Conservation (phyloP, 306 rosid species). For the Cyamopsis tetragonoloba region DNA sequence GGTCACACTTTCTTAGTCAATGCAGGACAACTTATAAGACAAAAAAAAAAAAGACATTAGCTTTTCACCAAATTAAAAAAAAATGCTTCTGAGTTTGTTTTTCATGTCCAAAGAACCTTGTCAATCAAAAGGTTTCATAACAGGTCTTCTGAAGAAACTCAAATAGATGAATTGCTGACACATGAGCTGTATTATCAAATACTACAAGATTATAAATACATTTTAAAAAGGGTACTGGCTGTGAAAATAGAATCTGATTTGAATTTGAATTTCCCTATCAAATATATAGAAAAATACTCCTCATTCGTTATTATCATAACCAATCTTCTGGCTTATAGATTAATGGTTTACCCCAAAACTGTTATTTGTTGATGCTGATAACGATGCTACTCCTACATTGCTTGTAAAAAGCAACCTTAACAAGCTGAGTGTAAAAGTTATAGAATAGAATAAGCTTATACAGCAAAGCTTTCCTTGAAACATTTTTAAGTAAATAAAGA, state of each 20-base stretch:
- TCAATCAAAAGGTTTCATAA: background rate
- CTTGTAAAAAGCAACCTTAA: slow-evolving; percentile 18
- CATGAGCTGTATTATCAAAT: background rate
- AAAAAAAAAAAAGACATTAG: background rate
- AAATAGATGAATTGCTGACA: slow-evolving; percentile 5
- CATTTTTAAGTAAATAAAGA: slow-evolving; percentile 14
- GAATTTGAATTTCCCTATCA: background rate
- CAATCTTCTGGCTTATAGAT: background rate
- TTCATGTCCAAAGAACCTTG: background rate
- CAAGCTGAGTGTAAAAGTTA: background rate
- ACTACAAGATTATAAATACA: background rate
- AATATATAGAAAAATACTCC: background rate
- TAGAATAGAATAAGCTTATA: too few relatives aligned
- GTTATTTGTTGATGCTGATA: background rate
- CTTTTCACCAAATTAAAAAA: background rate
- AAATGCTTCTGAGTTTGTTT: background rate
- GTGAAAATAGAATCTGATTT: background rate
- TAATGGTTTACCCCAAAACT: background rate
- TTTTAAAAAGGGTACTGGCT: background rate
- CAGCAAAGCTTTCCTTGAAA: slow-evolving; percentile 22
- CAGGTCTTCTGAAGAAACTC: background rate
- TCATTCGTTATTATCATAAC: background rate
- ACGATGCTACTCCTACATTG: background rate
- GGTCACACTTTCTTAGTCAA: background rate
- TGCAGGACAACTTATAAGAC: background rate